Evolutionary conservation across 352 stramenopile genomes (phyloP), one percentile per base, ranked within the genome.

Genomic region (Globisporangium orthogonon): DNA sequence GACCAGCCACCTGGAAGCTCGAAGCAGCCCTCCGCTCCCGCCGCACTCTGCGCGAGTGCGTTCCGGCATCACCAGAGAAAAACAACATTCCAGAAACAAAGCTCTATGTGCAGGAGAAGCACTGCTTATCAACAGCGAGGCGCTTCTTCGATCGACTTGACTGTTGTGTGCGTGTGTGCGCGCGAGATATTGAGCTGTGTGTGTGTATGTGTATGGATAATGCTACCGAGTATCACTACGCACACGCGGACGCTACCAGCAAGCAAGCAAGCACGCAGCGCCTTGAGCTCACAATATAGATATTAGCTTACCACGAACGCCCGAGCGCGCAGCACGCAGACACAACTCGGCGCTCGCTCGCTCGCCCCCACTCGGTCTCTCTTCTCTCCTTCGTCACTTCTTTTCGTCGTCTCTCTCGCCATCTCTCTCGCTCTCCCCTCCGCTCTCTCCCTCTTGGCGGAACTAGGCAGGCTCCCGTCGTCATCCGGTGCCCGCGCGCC

Each of bases 271-370:
- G 23, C 23, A 23, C 23, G 23, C 23, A 23, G 23, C 23, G 23
- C 23, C 23, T 23, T 23, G 23, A 37, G 33, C 33, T 37, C 33
- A 37, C 4, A 40, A 74, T 74, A 78, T 76, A 76, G 70, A 76
- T 79, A 79, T 74, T 78, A 69, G 67, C 68, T 78, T 74, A 69
- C 67, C 66, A 74, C 69, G 66, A 70, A 73, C 52, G 63, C 43
- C 64, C 58, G 39, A 61, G 43, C 15, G 47, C 52, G 46, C 35
- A 49, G 31, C 53, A 53, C 44, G 23, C 37, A 5, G 13, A 5
- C n/a, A 18, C 33, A 30, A 33, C 4, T 53, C 48, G 15, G 23
- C 47, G 33, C 28, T 52, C 33, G 47, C 47, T 52, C 47, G n/a
- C 28, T 52, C 47, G 29, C 31, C 48, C 29, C 37, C 45, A 47